Evolutionary conservation across 306 rosid genomes (phyloP), one percentile per base, ranked within the genome.

Genomic region (Prinsepia uniflora): DNA sequence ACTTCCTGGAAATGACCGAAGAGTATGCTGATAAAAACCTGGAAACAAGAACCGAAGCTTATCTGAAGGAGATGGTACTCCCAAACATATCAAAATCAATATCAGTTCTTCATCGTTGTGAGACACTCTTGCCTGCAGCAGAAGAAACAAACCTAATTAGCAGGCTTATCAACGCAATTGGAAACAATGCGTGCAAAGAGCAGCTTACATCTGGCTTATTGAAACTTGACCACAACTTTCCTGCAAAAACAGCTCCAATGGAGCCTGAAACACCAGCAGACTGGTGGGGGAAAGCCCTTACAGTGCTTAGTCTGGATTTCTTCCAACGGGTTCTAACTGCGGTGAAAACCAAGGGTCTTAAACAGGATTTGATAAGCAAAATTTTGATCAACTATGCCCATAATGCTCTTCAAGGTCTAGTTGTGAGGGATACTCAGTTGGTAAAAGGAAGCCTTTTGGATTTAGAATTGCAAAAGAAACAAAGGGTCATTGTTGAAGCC

Each of bases 241-340:
- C 90, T 53, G 43, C 89, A 22, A 87, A 89, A 80, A 59, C 68
- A 15, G 76, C 73, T 53, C 69, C 81, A 59, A 63, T 85, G 45
- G 96, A 93, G 66, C 85, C 95, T 1, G 99, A 91, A 72, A 90
- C 97, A 1, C 99, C 96, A 7, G 79, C 86, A n/a, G 90, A 95
- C 67, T 95, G 99, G 99, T 95, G 99, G 99, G 99, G 97, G 0
- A 89, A 91, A 45, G 82, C 90, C 1, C 93, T 95, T 13, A 73
- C 70, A 15, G 75, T 82, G 64, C 97, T 95, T 65, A 80, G 65
- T 59, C 97, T 91, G 42, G 95, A 91, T 47, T 85, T 91, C 79
- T 95, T 95, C 79, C 88, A 88, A 76, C 41, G 99, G 55, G 97
- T 91, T 68, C 63, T 95, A 46, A 72, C 93, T 10, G 87, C 96